Percentiles rank a stretch among this genome's conserved stretches.
These are phyloP conservation scores for Henckelia pumila DNA, from an alignment of 257 asterid genomes.

Conservation along the genomic window DNA sequence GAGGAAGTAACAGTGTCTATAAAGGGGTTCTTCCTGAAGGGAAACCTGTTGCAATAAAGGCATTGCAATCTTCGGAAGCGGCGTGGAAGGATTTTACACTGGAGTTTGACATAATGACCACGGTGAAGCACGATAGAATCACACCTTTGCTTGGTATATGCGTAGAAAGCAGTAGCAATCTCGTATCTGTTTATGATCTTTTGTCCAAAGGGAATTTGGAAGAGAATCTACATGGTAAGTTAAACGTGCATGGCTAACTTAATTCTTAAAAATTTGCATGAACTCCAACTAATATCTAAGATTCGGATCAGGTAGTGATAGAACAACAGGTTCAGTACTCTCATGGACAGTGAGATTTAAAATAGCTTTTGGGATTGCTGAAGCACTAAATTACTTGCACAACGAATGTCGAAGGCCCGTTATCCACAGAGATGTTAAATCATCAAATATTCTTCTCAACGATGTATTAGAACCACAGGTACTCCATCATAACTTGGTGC, in stretches of 20 bases:
- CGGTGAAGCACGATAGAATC: constrained; percentile 62
- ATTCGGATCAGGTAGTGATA: constrained; percentile 39
- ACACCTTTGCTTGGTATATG: constrained; percentile 74
- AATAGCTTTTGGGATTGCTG: constrained; percentile 78
- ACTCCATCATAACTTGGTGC: background rate
- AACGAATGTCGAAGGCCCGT: constrained; percentile 54
- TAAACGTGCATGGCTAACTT: background rate
- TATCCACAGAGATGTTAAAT: constrained; percentile 86
- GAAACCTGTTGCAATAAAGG: constrained; percentile 69
- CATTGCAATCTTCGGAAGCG: constrained; percentile 56
- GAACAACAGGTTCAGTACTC: constrained; percentile 38
- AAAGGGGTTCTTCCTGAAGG: constrained; percentile 74
- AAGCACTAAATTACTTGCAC: constrained; percentile 80
- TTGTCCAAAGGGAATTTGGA: constrained; percentile 73
- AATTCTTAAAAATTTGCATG: background rate
- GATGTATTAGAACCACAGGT: constrained; percentile 79
- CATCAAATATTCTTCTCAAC: constrained; percentile 78
- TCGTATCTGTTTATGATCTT: constrained; percentile 70
- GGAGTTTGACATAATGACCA: constrained; percentile 80
- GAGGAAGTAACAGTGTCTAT: constrained; percentile 80
- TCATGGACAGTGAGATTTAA: constrained; percentile 74
- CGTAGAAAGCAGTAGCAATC: constrained; percentile 39
- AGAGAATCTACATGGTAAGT: constrained; percentile 72
- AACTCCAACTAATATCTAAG: constrained; percentile 20
- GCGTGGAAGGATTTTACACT: constrained; percentile 57